Evolutionary conservation across 768 basidiomycete species (phyloP), one percentile per base, ranked within the genome.

Genomic region (Calocybe cyanea): DNA sequence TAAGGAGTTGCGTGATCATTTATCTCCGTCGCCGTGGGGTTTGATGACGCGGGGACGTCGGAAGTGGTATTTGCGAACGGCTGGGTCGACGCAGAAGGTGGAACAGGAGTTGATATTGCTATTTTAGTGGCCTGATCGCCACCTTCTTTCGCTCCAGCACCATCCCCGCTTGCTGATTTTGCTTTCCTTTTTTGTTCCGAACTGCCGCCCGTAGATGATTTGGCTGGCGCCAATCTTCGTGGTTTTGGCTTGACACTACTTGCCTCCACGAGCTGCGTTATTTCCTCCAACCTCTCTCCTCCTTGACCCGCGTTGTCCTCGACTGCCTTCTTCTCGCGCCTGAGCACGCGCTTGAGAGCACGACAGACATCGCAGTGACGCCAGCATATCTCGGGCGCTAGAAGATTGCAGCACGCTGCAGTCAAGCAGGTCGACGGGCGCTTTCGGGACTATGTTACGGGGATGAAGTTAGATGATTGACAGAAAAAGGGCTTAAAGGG

Each of bases 321-420:
- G 11, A 23, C 30, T 10, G 40, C 42, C 28, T 43, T 53, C 44
- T 42, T 38, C 55, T 64, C 43, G 57, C 48, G 33, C 35, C 53
- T 63, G 18, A 58, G 56, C 38, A 53, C 46, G 17, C 67, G 63
- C 46, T 68, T 66, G 40, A 52, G 57, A 45, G 58, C 63, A n/a
- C 73, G 63, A 53, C 76, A 77, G 20, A 57, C 50, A 4, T 76
- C 74, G 49, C 77, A 78, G 52, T 66, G 71, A 49, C 73, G 69
- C 76, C 75, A 78, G 0, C 75, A 70, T 10, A 63, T 59, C 21
- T 58, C 61, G 9, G 69, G 69, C 11, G 63, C 51, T 11, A 78
- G 61, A 14, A 77, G 60, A 45, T 77, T 78, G 28, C 65, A 57
- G 47, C 77, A 78, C 28, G 50, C 57, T 33, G 64, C 64, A 40